Base-by-base conservation (phyloP, 495 filamentous ascomycete genomes). In the Penicillium canescens region DNA sequence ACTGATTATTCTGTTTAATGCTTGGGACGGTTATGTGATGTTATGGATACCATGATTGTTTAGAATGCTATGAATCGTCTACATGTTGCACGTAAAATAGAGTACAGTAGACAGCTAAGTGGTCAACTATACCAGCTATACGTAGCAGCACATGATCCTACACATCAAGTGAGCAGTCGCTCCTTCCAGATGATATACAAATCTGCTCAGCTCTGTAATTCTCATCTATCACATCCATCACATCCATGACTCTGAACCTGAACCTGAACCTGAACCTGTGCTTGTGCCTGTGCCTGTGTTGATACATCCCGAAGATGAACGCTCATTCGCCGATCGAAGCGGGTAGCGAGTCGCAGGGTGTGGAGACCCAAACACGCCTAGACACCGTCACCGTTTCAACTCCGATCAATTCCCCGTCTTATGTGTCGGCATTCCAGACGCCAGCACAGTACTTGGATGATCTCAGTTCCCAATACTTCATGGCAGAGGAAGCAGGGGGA, bases 391-490 rank as follows among this genome's bases (percentile, higher is more conserved):
- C 72, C 70, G 70, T 73, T 62, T 54, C 60, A 55, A 53, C 67
- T 63, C 54, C 55, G 59, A 64, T 58, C 57, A 59, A 52, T 35
- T 52, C 53, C 26, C 71, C 74, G 28, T 62, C 62, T 18, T 50
- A 57, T 42, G 18, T 18, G 18, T 61, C 68, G 28, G 59, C 58
- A 51, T 71, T 71, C 51, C 68, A 70, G 21, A 69, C 64, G 3
- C 71, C 71, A 41, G 59, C 69, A 26, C 68, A 72, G 49, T 59
- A 68, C 14, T 61, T 74, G 43, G 62, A 76, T 62, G 66, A 67
- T 47, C 69, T 74, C 45, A 59, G 65, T 40, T 53, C 65, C 26
- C 40, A 63, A 42, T 65, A 65, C 65, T 70, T 66, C 55, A 74
- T 73, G 71, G 65, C 66, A 55, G 67, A 68, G 56, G 66, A 70